A percentile compares a stretch with the other conserved stretches of the same genome.
These are phyloP conservation scores for Pterocarpus santalinus DNA, from an alignment of 306 rosid species.

Conservation along the genomic window DNA sequence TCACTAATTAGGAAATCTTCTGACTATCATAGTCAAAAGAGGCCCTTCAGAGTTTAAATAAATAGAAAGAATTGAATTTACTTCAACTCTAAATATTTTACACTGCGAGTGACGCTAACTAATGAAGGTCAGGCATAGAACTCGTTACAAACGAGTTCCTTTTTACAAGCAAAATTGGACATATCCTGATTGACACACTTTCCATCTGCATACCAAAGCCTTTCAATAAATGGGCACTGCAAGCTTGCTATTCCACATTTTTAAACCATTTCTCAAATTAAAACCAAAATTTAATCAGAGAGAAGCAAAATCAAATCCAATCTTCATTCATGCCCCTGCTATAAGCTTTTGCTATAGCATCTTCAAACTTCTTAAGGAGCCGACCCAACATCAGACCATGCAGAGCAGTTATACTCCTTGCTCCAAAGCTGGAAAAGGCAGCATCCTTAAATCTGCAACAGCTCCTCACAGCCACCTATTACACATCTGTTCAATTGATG, in stretches of 20 bases:
- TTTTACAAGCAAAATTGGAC: slow-evolving; percentile 62
- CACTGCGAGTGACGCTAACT: slow-evolving; percentile 49
- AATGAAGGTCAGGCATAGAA: slow-evolving; percentile 46
- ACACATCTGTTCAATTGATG: slow-evolving; percentile 22
- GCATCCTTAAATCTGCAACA: slow-evolving; percentile 22
- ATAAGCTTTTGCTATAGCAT: slow-evolving; percentile 40
- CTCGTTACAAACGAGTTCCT: slow-evolving; percentile 52
- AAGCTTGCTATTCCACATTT: slow-evolving; percentile 35
- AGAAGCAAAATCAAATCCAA: slow-evolving; percentile 53
- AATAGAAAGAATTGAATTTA: slow-evolving; percentile 52
- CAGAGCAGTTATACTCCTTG: slow-evolving; percentile 8
- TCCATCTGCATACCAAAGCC: slow-evolving; percentile 48
- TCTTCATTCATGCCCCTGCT: slow-evolving; percentile 40
- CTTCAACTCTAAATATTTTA: slow-evolving; percentile 47
- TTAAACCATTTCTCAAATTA: slow-evolving; percentile 45
- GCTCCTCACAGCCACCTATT: slow-evolving; percentile 36
- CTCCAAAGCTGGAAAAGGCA: slow-evolving; percentile 32
- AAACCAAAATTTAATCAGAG: slow-evolving; percentile 48
- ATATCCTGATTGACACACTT: slow-evolving; percentile 42
- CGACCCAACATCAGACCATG: slow-evolving; percentile 13
- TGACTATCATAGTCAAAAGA: neutral
- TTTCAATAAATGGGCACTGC: slow-evolving; percentile 37
- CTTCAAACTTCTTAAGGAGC: slow-evolving; percentile 39
- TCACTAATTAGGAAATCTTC: neutral
- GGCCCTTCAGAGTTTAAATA: slow-evolving; percentile 32